Conservation (phyloP, 1,284 basidiomycete species). For the Gymnopus androsaceus region DNA sequence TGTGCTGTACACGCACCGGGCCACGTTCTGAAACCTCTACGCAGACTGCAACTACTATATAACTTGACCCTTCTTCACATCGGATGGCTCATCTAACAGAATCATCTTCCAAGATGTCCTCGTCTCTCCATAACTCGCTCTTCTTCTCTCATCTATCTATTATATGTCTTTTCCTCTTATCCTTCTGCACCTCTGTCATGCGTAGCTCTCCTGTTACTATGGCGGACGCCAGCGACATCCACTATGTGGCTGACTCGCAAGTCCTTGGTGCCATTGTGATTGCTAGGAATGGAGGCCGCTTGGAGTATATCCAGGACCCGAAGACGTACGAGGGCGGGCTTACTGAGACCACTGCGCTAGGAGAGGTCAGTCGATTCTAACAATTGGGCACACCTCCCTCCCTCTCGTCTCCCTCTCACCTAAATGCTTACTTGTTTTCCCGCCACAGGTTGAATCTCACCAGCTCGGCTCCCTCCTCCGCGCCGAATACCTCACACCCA, state of each 20-base stretch:
- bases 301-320: slow-evolving; percentile 71
- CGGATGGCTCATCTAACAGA: neutral
- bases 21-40: neutral
- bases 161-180: neutral
- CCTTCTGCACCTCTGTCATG: slow-evolving; percentile 10
- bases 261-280: slow-evolving; percentile 82
- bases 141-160: slow-evolving; percentile 3
- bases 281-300: slow-evolving; percentile 83
- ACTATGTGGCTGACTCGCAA: slow-evolving; percentile 43
- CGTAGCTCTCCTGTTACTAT: slow-evolving; percentile 1
- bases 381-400: no score
- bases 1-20: neutral
- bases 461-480: slow-evolving; percentile 71
- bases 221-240: slow-evolving; percentile 1
- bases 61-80: neutral
- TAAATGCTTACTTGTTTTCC: slow-evolving; percentile 11
- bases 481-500: slow-evolving; percentile 64
- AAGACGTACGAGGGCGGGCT: slow-evolving; percentile 67
- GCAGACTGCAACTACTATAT: neutral
- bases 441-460: slow-evolving; percentile 66
- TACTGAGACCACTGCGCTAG: slow-evolving; percentile 82
- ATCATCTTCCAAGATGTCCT: slow-evolving; percentile 3
- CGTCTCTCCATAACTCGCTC: neutral
- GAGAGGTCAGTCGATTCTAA: slow-evolving; percentile 74
- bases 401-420: neutral